Evolutionary conservation across 2,329 filamentous ascomycete species (phyloP), one percentile per base, ranked within the genome.

Genomic region (Phialophora macrospora): DNA sequence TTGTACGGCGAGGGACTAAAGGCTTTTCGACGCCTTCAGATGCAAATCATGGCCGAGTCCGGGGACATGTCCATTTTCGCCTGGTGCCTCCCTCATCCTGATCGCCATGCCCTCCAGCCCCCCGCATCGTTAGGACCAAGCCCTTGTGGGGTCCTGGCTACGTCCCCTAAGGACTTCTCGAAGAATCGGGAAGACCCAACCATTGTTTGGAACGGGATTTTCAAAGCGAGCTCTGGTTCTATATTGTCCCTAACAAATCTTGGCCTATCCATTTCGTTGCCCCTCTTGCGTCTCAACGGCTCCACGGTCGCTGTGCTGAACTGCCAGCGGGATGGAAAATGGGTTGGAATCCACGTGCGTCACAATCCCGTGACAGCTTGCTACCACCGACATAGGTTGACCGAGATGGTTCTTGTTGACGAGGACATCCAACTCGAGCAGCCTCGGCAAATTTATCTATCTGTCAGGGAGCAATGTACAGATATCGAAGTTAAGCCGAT

Each of bases 1-100:
- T 57, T 82, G 0, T 83, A 83, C 57, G 81, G 80, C 1, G 74
- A 76, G 52, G 72, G 73, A 7, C 62, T 58, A 4, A 72, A 68
- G 22, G 74, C 74, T 11, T 75, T 75, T 34, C 24, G 52, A 28
- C 44, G 70, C 4, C 60, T 71, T 1, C 69, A 71, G 30, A 61
- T 69, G 57, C 49, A 68, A 61, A 72, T 72, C 46, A 65, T 72
- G 48, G 63, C 48, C 3, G n/a, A 28, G 0, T 59, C 61, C 12
- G 62, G 59, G 41, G 70, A 72, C 41, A 52, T 60, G 2, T 65
- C 58, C 20, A 68, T 71, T 11, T 64, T 72, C 32, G 64, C 67
- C 9, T 61, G 59, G 60, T 7, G 41, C 41, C 4, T 14, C 41
- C n/a, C 12, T 14, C 12, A 44, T 24, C 24, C 24, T 24, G 24